These are phyloP conservation scores for Niebla homalea DNA, from an alignment of 495 filamentous ascomycete species.

Conservation along the genomic window DNA sequence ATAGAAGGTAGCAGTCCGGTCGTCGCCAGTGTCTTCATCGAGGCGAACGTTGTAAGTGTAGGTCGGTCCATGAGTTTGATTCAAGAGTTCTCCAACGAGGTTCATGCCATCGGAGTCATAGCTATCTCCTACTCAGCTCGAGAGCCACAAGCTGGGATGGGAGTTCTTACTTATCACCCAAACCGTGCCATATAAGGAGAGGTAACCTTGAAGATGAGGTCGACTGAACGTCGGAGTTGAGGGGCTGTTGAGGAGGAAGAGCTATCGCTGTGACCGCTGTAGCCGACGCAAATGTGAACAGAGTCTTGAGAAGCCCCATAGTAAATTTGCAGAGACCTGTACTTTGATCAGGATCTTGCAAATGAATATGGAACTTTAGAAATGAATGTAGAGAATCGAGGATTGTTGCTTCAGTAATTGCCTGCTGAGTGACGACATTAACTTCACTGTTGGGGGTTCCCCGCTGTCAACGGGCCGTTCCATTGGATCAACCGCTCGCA, in stretches of 20 bases:
- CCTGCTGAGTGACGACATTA: too few relatives aligned
- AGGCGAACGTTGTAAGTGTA: conserved; percentile 72
- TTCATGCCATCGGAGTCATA: conserved; percentile 64
- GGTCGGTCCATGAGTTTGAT: conserved; percentile 65
- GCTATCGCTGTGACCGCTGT: background rate
- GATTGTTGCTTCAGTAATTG: too few relatives aligned
- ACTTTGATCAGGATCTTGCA: too few relatives aligned
- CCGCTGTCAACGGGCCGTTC: too few relatives aligned
- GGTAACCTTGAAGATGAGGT: conserved; percentile 28
- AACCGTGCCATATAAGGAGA: conserved; percentile 87
- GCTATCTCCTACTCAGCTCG: conserved; percentile 33
- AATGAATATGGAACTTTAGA: too few relatives aligned
- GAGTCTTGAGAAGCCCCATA: too few relatives aligned
- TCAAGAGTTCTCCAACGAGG: conserved; percentile 50
- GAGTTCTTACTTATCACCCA: conserved; percentile 37
- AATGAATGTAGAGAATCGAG: too few relatives aligned
- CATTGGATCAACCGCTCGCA: too few relatives aligned
- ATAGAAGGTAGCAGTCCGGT: conserved; percentile 76
- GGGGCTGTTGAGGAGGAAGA: conserved; percentile 10
- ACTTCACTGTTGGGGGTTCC: too few relatives aligned
- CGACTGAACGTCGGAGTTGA: background rate
- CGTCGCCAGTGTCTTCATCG: conserved; percentile 45
- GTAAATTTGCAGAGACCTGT: too few relatives aligned
- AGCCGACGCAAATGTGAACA: too few relatives aligned
- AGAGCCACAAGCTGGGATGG: background rate